Evolutionary conservation across 2,329 filamentous ascomycete species (phyloP).

Genomic region (Aaosphaeria arxii): DNA sequence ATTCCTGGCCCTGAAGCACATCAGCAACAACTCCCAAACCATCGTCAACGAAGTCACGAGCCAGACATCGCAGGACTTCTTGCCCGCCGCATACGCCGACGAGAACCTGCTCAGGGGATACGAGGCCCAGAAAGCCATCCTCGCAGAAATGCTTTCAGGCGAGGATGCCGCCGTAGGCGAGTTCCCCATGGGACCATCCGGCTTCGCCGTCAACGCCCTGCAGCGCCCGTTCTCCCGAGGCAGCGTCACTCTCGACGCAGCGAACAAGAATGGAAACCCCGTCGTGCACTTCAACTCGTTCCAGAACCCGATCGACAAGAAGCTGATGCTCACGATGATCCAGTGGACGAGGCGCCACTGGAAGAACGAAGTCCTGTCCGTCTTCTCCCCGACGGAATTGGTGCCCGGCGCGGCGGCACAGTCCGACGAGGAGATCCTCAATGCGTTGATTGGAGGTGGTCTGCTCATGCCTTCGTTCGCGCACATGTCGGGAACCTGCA

Average conservation of each 20-base stretch:
- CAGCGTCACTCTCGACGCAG: conserved; percentile 18
- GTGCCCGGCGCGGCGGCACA: conserved; percentile 18
- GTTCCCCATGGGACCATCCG: conserved; percentile 16
- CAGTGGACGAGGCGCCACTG: conserved; percentile 35
- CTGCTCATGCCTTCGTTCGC: conserved; percentile 19
- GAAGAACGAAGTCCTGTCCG: conserved; percentile 25
- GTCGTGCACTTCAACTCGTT: conserved; percentile 26
- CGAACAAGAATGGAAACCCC: conserved; percentile 33
- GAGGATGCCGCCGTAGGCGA: conserved; percentile 30
- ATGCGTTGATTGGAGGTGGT: not conserved
- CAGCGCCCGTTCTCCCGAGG: conserved; percentile 20
- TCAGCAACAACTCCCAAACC: conserved; percentile 1
- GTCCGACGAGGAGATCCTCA: conserved; percentile 22
- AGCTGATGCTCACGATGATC: conserved; percentile 33
- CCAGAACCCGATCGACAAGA: conserved; percentile 35
- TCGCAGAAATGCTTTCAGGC: conserved; percentile 15
- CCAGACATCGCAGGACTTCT: conserved; percentile 2
- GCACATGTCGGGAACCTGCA: conserved; percentile 19
- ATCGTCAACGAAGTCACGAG: not conserved
- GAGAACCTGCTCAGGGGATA: conserved; percentile 11
- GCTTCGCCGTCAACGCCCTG: conserved; percentile 8
- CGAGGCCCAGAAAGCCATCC: conserved; percentile 21
- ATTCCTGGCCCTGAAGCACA: conserved; percentile 1
- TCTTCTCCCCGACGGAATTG: conserved; percentile 30
- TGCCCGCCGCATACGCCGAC: conserved; percentile 3